Conservation (phyloP, 2,329 filamentous ascomycete species). For the Talaromyces sp. region DNA sequence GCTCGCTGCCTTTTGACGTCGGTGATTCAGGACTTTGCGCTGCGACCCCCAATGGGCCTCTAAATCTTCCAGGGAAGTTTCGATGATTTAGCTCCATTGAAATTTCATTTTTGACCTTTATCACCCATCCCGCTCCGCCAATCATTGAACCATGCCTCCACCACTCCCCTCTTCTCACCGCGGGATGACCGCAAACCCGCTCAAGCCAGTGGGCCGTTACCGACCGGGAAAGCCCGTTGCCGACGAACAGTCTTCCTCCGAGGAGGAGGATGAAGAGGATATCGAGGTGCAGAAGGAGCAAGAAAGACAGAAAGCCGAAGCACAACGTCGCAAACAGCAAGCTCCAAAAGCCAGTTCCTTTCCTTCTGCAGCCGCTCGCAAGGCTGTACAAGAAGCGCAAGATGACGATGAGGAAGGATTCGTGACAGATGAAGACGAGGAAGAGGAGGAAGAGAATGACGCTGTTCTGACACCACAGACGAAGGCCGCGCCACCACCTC, state of each 20-base stretch:
- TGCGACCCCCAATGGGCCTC: background rate
- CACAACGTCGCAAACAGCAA: slow-evolving; percentile 47
- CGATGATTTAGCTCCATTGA: background rate
- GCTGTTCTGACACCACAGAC: slow-evolving; percentile 34
- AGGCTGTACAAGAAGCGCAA: slow-evolving; percentile 31
- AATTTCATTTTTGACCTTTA: background rate
- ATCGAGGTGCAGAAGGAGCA: slow-evolving; percentile 63
- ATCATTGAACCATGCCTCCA: slow-evolving; percentile 42
- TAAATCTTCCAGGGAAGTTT: background rate
- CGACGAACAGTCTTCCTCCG: slow-evolving; percentile 51
- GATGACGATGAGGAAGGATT: slow-evolving; percentile 61
- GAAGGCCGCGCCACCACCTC: slow-evolving; percentile 18
- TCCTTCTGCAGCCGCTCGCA: slow-evolving; percentile 34
- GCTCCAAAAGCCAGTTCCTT: slow-evolving; percentile 47
- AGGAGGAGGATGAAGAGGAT: slow-evolving; percentile 58
- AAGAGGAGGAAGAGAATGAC: slow-evolving; percentile 35
- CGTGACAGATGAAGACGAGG: slow-evolving; percentile 58
- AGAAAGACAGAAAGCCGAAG: slow-evolving; percentile 39
- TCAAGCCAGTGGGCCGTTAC: slow-evolving; percentile 73
- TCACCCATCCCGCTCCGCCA: background rate
- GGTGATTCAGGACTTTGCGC: background rate
- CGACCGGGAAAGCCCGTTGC: slow-evolving; percentile 75
- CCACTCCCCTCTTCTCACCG: slow-evolving; percentile 46
- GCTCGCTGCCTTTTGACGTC: slow-evolving; percentile 8
- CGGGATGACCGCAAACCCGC: slow-evolving; percentile 90